These are phyloP conservation scores for Stachybotrys chartarum DNA, from an alignment of 2,329 filamentous ascomycete genomes.

Conservation along the genomic window DNA sequence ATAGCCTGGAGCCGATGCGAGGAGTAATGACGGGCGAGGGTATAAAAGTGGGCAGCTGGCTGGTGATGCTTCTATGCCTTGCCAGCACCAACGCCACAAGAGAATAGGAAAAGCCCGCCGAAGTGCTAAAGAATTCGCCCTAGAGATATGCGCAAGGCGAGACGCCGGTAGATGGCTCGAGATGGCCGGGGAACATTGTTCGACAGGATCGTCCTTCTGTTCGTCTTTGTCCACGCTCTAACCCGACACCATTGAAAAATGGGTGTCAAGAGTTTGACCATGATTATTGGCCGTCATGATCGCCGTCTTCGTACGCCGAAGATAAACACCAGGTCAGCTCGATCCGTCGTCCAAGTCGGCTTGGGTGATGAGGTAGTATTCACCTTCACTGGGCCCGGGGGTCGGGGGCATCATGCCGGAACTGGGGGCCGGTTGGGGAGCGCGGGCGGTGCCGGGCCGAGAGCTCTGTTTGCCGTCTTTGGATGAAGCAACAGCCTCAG, in stretches of 20 bases:
- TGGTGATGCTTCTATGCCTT: background rate
- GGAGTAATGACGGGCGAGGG: background rate
- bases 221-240: background rate
- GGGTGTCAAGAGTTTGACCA: background rate
- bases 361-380: conserved; percentile 36
- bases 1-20: background rate
- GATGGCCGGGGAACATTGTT: background rate
- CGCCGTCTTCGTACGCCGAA: conserved; percentile 23
- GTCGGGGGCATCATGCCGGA: conserved; percentile 53
- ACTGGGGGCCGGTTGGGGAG: conserved; percentile 43
- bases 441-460: conserved; percentile 47
- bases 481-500: conserved; percentile 10
- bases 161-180: background rate
- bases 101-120: background rate
- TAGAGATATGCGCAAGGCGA: background rate
- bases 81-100: background rate
- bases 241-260: background rate
- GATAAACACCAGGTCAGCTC: conserved; percentile 20
- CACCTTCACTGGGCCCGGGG: conserved; percentile 56
- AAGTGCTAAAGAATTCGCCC: background rate
- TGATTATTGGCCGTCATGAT: conserved; percentile 22
- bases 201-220: background rate
- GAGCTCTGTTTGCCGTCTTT: conserved; percentile 33
- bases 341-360: conserved; percentile 20
- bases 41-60: background rate